Conservation (phyloP, 257 asterid species). For the Capsicum pubescens region DNA sequence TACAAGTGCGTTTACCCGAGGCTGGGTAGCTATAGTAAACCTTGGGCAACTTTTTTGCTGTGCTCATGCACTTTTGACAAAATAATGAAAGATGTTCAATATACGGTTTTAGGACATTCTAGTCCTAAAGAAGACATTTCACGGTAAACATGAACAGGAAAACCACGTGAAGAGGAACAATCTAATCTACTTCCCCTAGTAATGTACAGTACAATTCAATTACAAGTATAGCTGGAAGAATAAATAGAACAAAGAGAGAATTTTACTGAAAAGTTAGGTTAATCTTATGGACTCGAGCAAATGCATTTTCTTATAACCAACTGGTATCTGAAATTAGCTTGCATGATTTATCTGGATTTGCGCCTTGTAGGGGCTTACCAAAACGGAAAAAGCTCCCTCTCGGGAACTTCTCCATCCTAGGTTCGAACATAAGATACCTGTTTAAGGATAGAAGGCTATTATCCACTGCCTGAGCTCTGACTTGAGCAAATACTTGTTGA, state of each 20-base stretch:
- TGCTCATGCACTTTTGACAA: neutral
- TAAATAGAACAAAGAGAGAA: neutral
- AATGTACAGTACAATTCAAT: neutral
- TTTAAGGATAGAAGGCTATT: neutral
- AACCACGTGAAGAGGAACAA: neutral
- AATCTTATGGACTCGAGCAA: neutral
- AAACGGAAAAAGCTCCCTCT: neutral
- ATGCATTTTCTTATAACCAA: neutral
- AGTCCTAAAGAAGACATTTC: neutral
- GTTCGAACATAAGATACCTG: neutral
- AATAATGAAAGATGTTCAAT: neutral
- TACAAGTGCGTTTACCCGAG: neutral
- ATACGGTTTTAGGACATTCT: neutral
- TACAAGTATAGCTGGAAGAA: neutral
- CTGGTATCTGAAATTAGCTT: neutral
- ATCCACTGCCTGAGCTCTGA: neutral
- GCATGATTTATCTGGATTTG: neutral
- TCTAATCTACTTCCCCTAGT: neutral
- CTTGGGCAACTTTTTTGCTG: neutral
- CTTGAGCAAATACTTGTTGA: neutral
- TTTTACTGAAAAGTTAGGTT: neutral
- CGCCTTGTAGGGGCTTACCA: no score
- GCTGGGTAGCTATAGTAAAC: neutral
- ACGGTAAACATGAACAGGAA: neutral
- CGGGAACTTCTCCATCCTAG: neutral